These are phyloP conservation scores for Fraxinus greggii DNA, from an alignment of 305 asterid species.

Conservation along the genomic window DNA sequence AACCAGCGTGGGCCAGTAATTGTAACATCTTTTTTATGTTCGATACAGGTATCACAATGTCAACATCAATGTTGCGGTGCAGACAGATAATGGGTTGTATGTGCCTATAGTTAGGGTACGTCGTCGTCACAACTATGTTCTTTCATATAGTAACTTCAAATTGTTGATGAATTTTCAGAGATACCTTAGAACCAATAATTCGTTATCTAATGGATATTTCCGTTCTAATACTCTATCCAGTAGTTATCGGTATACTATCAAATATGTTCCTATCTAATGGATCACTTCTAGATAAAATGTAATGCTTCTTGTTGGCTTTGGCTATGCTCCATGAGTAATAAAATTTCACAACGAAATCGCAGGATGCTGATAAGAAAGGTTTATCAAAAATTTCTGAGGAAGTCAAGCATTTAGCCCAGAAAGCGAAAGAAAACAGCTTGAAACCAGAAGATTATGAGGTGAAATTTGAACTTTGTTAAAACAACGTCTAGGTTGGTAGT, in stretches of 20 bases:
- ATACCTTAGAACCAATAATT: background rate
- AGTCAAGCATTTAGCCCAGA: conserved; percentile 79
- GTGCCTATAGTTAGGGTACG: conserved; percentile 88
- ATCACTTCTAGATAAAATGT: background rate
- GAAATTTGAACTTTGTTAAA: background rate
- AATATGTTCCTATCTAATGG: background rate
- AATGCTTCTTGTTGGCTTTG: conserved; percentile 1
- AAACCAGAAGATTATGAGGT: conserved; percentile 98
- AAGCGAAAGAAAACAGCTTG: conserved; percentile 85
- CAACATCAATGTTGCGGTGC: conserved; percentile 88
- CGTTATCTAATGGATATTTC: background rate
- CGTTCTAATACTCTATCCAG: background rate
- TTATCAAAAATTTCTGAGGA: conserved; percentile 76
- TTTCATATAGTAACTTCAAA: background rate
- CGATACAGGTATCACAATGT: conserved; percentile 64
- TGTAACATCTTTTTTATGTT: conserved; percentile 26
- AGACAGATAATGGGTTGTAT: conserved; percentile 86
- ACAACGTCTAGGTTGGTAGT: background rate
- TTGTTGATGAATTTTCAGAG: background rate
- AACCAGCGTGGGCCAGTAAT: conserved; percentile 7
- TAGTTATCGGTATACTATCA: background rate
- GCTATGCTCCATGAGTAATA: conserved; percentile 2
- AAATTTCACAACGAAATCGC: conserved; percentile 23
- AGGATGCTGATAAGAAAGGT: conserved; percentile 99
- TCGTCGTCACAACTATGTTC: conserved; percentile 12